These are phyloP conservation scores for Schizosaccharomyces lindneri DNA, from an alignment of 805 yeast genomes.

Conservation along the genomic window DNA sequence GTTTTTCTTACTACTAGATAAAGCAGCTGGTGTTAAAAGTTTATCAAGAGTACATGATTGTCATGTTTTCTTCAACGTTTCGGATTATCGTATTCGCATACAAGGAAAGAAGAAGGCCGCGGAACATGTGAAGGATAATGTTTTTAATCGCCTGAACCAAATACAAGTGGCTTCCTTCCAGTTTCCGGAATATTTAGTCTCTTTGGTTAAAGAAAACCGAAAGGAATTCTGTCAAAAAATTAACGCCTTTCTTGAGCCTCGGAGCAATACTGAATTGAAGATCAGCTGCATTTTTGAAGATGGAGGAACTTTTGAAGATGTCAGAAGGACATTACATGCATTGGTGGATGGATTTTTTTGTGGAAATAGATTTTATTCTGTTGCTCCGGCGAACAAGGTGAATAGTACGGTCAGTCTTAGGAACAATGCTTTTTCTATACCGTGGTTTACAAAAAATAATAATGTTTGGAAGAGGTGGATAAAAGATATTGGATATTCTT, in stretches of 20 bases:
- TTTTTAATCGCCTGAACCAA: no score
- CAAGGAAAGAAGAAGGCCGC: not conserved
- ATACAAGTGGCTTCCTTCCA: no score
- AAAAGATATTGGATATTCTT: constrained; percentile 4
- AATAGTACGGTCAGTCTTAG: no score
- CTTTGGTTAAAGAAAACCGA: not conserved
- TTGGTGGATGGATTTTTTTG: not conserved
- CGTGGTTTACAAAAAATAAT: not conserved
- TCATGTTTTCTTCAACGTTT: not conserved
- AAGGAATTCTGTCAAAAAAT: not conserved
- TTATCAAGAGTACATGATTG: not conserved
- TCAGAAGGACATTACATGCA: not conserved
- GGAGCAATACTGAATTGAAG: not conserved
- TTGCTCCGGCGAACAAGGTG: no score
- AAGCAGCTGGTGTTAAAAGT: not conserved
- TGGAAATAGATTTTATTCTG: no score
- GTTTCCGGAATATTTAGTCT: not conserved
- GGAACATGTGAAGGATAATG: not conserved
- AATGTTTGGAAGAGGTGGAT: constrained; percentile 3
- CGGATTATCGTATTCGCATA: not conserved
- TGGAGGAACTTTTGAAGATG: not conserved
- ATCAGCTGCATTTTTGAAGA: not conserved
- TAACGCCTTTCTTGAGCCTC: not conserved
- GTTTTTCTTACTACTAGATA: not conserved
- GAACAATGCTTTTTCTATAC: not conserved